Evolutionary conservation across 306 rosid genomes (phyloP).

Genomic region (Sesbania bispinosa): DNA sequence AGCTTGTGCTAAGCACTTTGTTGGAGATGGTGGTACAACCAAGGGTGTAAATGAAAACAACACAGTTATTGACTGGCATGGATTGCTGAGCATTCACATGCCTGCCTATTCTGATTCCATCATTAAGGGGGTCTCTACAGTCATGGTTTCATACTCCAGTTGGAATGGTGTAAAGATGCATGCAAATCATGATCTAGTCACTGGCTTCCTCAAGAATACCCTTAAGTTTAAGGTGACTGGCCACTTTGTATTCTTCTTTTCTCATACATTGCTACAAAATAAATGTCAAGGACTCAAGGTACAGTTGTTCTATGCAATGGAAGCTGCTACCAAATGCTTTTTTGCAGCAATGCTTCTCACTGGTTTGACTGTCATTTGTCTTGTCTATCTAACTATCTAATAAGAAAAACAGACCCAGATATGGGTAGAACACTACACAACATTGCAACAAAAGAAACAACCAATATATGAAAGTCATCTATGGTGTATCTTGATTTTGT

Average conservation of each 20-base stretch:
- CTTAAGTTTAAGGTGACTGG: slow-evolving; percentile 79
- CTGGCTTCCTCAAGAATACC: slow-evolving; percentile 69
- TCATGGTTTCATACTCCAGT: slow-evolving; percentile 93
- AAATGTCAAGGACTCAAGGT: too few species aligned
- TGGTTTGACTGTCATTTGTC: too few species aligned
- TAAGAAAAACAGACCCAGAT: too few species aligned
- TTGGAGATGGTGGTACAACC: slow-evolving; percentile 92
- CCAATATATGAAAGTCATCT: neutral
- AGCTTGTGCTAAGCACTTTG: slow-evolving; percentile 97
- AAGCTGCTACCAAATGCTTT: too few species aligned
- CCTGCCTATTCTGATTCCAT: slow-evolving; percentile 88
- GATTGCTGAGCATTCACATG: slow-evolving; percentile 85
- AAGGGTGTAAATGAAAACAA: slow-evolving; percentile 84
- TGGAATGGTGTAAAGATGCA: slow-evolving; percentile 98
- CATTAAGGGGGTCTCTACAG: slow-evolving; percentile 78
- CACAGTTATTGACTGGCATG: slow-evolving; percentile 61
- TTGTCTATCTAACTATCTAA: too few species aligned
- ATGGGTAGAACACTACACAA: neutral
- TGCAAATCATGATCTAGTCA: slow-evolving; percentile 66
- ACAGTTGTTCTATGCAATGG: neutral
- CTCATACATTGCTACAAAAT: neutral
- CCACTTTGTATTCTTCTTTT: neutral
- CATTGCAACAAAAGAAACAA: neutral
- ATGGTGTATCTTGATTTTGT: neutral
- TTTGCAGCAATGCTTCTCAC: too few species aligned